Conservation (phyloP, 2,329 filamentous ascomycete species). For the Xylariaceae sp. region DNA sequence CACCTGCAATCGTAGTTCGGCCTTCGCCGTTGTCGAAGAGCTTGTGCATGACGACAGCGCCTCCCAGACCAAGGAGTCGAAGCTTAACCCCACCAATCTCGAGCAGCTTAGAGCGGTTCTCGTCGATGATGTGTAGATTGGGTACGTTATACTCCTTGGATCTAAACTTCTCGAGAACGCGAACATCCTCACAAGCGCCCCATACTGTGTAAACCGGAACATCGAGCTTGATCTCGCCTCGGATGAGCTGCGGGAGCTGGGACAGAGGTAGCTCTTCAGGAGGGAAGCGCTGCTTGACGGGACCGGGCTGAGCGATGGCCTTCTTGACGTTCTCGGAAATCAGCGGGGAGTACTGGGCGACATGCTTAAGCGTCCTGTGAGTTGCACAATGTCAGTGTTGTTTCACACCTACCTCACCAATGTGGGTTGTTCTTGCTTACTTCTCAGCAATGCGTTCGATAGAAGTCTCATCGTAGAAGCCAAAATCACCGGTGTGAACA, state of each 20-base stretch:
- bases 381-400: slow-evolving; percentile 2
- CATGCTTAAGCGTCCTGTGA: slow-evolving; percentile 87
- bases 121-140: slow-evolving; percentile 97
- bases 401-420: neutral
- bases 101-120: slow-evolving; percentile 90
- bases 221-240: slow-evolving; percentile 84
- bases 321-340: slow-evolving; percentile 75
- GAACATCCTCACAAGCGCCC: slow-evolving; percentile 97
- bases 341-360: slow-evolving; percentile 95
- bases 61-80: slow-evolving; percentile 85
- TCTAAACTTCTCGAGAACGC: slow-evolving; percentile 93
- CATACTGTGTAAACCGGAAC: slow-evolving; percentile 98
- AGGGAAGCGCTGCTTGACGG: slow-evolving; percentile 81
- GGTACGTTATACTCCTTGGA: slow-evolving; percentile 97
- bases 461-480: slow-evolving; percentile 96
- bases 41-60: slow-evolving; percentile 99
- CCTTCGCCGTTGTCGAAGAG: slow-evolving; percentile 98
- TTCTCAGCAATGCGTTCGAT: slow-evolving; percentile 97
- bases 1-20: slow-evolving; percentile 94
- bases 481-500: slow-evolving; percentile 97
- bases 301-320: slow-evolving; percentile 61
- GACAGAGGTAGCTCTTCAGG: slow-evolving; percentile 84
- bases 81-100: slow-evolving; percentile 96
- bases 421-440: slow-evolving; percentile 47
- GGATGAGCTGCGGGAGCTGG: slow-evolving; percentile 84